Base-by-base conservation (phyloP, 257 asterid genomes). In the Linaria vulgaris region DNA sequence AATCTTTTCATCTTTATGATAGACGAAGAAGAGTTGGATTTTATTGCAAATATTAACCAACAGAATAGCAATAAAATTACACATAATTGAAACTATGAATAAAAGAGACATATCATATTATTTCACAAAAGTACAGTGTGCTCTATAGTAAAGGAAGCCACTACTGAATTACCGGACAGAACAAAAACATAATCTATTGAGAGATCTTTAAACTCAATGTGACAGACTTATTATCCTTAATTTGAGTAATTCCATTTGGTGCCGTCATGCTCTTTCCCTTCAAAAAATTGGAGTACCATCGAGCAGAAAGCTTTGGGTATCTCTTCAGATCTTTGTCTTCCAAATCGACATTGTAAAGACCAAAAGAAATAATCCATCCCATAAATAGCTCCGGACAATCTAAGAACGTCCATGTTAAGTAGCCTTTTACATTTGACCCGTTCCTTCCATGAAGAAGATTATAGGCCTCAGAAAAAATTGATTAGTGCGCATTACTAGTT, bases 1-100 rank as follows among this genome's bases (percentile, higher is more conserved):
- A 83, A 50, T 84, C 90, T 47, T 86, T 76, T 68, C 96, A 88
- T 79, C 75, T 88, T 52, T 88, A 84, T 65, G 95, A 86, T 63
- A 74, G 95, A 59, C 37, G 82, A 70, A 90, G 87, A 37, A 72
- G 90, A 79, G 88, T 88, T 15, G 88, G n/a, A n/a, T n/a, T n/a
- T n/a, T n/a, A n/a, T n/a, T n/a, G n/a, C n/a, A n/a, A n/a, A n/a
- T n/a, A n/a, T n/a, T n/a, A n/a, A n/a, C n/a, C n/a, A n/a, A n/a
- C n/a, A n/a, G n/a, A n/a, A n/a, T n/a, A n/a, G n/a, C n/a, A n/a
- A n/a, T n/a, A n/a, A n/a, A n/a, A n/a, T n/a, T n/a, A n/a, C n/a
- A n/a, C n/a, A n/a, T n/a, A n/a, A n/a, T n/a, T n/a, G n/a, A n/a
- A n/a, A n/a, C n/a, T n/a, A n/a, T n/a, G n/a, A n/a, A n/a, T n/a